Conservation (phyloP, 2,329 filamentous ascomycete species). For the Botryotinia globosa region DNA sequence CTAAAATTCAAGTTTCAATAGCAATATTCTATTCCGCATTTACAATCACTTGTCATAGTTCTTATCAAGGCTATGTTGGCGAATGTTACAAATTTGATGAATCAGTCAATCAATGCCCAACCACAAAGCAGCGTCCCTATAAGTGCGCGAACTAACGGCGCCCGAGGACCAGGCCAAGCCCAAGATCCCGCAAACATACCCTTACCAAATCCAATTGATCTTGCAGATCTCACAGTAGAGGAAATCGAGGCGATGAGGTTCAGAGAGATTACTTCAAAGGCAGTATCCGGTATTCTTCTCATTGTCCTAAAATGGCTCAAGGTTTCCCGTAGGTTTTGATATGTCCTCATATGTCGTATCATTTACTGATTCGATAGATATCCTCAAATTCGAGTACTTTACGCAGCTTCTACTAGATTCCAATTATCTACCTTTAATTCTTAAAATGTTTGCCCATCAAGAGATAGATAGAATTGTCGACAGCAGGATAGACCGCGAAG, state of each 20-base stretch:
- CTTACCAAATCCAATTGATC: constrained; percentile 32
- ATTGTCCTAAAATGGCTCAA: constrained; percentile 96
- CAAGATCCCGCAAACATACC: constrained; percentile 36
- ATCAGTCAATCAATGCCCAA: constrained; percentile 43
- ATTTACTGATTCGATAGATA: constrained; percentile 53
- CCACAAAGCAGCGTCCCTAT: constrained; percentile 31
- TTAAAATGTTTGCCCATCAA: constrained; percentile 92
- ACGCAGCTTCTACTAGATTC: constrained; percentile 91
- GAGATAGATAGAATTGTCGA: constrained; percentile 90
- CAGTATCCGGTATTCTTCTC: constrained; percentile 83
- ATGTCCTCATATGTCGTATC: background rate
- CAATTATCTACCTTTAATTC: constrained; percentile 86
- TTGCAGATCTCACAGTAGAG: constrained; percentile 57
- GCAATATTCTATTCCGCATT: constrained; percentile 73
- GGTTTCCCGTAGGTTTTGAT: constrained; percentile 68
- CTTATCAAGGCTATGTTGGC: constrained; percentile 83
- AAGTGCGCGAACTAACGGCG: constrained; percentile 32
- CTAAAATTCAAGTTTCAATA: constrained; percentile 43
- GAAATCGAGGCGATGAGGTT: constrained; percentile 79
- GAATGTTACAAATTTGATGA: constrained; percentile 85
- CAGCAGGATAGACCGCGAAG: constrained; percentile 76
- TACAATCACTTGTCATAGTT: constrained; percentile 92
- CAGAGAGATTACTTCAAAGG: constrained; percentile 86
- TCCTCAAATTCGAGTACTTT: constrained; percentile 93
- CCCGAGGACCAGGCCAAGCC: constrained; percentile 30